These are phyloP conservation scores for Pseudogymnoascus sp. DNA, from an alignment of 2,329 filamentous ascomycete genomes.

Conservation along the genomic window DNA sequence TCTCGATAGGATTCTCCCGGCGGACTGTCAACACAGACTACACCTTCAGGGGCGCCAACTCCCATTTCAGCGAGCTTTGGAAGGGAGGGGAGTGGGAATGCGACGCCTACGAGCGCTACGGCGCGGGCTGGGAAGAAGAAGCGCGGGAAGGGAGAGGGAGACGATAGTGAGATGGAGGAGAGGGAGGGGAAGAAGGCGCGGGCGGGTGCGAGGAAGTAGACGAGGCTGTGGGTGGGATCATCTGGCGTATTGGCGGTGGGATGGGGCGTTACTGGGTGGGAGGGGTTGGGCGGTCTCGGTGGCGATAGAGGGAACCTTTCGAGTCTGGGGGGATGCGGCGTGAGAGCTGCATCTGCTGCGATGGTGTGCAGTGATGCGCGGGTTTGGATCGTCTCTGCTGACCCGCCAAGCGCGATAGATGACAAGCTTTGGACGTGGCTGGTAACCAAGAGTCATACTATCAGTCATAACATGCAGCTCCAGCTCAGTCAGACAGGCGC, in stretches of 20 bases:
- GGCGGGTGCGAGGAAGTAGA: neutral
- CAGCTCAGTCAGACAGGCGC: neutral
- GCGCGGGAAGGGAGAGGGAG: slow-evolving; percentile 29
- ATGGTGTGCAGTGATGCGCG: neutral
- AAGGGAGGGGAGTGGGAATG: slow-evolving; percentile 38
- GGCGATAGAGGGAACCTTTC: neutral
- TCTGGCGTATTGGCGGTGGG: neutral
- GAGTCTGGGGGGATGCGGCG: neutral
- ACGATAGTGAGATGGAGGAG: slow-evolving; percentile 53
- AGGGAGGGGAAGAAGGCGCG: slow-evolving; percentile 34
- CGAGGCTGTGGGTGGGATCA: neutral
- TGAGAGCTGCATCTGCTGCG: neutral
- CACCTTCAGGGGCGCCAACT: slow-evolving; percentile 41
- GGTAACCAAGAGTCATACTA: slow-evolving; percentile 1
- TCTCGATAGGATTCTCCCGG: slow-evolving; percentile 22
- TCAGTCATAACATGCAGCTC: neutral
- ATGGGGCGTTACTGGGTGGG: neutral
- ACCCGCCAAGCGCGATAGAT: neutral
- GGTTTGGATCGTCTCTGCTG: neutral
- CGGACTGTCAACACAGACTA: slow-evolving; percentile 22
- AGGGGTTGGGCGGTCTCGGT: neutral
- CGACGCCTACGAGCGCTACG: slow-evolving; percentile 47
- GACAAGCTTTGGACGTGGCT: neutral
- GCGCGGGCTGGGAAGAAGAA: slow-evolving; percentile 39
- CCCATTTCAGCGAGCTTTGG: slow-evolving; percentile 47